Evolutionary conservation across 257 asterid genomes (phyloP), one percentile per base, ranked within the genome.

Genomic region (Nemophila menziesii): DNA sequence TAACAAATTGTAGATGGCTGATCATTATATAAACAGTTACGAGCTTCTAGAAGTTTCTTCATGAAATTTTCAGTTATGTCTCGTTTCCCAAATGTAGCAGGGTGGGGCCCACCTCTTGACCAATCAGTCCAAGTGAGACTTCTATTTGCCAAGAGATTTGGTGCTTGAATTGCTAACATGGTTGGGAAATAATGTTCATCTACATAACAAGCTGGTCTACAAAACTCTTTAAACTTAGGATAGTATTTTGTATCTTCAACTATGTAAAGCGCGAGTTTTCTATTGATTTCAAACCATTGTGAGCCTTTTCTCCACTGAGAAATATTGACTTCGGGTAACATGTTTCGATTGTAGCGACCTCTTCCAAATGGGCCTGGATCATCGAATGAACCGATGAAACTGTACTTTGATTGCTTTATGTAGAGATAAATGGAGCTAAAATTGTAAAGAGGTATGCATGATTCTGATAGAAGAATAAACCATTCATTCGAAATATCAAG

Each of bases 91-190:
- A 72, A 67, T 0, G 79, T 72, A 11, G 70, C 79, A 1, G 79
- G 79, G 46, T 72, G 79, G 13, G 75, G 48, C 1, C 79, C 79
- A 0, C 79, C 79, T 48, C 73, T 53, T 5, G 79, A 72, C 79
- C 75, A 72, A 23, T 72, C 79, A 16, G 69, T 71, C 75, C 70
- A 67, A 20, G 75, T 72, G 14, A 72, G 33, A 42, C 72, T 72
- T 57, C 79, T 46, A 43, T 72, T 72, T 8, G 75, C 75, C 60
- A 72, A 22, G 22, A 37, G 57, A 20, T 43, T 46, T 19, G 57
- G 55, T 12, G 72, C 72, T 47, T 61, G 52, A 49, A 67, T 64
- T 0, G 65, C 61, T 21, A 72, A 20, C 79, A 67, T 72, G 12
- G 73, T 72, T 0, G 75, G 79, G 41, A 67, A 72, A 51, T 72